phyloP scores from a whole-genome alignment of 2,329 filamentous ascomycete genomes.

The Penicillium sp. region DNA sequence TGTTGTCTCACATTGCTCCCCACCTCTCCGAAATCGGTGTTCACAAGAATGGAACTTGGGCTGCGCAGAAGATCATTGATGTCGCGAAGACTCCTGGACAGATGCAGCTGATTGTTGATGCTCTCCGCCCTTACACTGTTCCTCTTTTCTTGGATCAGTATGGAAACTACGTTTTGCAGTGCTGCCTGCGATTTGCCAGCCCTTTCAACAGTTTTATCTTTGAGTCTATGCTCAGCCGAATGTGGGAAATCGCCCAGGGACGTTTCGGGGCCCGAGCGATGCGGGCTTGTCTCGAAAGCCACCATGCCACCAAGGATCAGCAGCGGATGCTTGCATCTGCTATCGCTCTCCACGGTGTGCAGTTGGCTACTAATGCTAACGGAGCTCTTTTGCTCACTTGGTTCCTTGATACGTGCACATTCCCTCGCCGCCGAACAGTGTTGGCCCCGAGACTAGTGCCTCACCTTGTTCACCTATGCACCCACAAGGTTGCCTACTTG shows the following conservation, averaged over 20 bases:
- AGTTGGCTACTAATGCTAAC: slow-evolving; percentile 93
- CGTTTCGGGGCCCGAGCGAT: slow-evolving; percentile 93
- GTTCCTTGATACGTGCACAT: slow-evolving; percentile 97
- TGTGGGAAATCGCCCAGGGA: slow-evolving; percentile 92
- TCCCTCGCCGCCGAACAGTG: slow-evolving; percentile 85
- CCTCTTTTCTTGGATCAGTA: slow-evolving; percentile 96
- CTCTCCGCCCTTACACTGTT: slow-evolving; percentile 80
- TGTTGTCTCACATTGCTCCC: slow-evolving; percentile 83
- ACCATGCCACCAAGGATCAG: slow-evolving; percentile 91
- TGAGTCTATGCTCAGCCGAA: slow-evolving; percentile 88
- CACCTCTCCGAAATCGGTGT: slow-evolving; percentile 95
- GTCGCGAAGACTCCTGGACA: slow-evolving; percentile 82
- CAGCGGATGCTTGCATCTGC: slow-evolving; percentile 91
- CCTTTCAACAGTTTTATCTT: slow-evolving; percentile 97
- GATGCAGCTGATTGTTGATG: slow-evolving; percentile 79
- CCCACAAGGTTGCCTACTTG: slow-evolving; percentile 96
- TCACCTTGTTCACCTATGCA: slow-evolving; percentile 91
- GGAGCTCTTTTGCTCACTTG: slow-evolving; percentile 91
- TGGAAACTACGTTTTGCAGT: slow-evolving; percentile 96
- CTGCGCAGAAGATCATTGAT: slow-evolving; percentile 98
- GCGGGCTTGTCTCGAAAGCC: slow-evolving; percentile 94
- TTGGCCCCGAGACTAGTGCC: slow-evolving; percentile 88
- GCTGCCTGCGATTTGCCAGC: slow-evolving; percentile 85
- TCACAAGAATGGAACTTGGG: slow-evolving; percentile 99
- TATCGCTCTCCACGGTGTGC: slow-evolving; percentile 94